These are phyloP conservation scores for Trichoderma aggressivum DNA, from an alignment of 2,329 filamentous ascomycete genomes.

Conservation along the genomic window DNA sequence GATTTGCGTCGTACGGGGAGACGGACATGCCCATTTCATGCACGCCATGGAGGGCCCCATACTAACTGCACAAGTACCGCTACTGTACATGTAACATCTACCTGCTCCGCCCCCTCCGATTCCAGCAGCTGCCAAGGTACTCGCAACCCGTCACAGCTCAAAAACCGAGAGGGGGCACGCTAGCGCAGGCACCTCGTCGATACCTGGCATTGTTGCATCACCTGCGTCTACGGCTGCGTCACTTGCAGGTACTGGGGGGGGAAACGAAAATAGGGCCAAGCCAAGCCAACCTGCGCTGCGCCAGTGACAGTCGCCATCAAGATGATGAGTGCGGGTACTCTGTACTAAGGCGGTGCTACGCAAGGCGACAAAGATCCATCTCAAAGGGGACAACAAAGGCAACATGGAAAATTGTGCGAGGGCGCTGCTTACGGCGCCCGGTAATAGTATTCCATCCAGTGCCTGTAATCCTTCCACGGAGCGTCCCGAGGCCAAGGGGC, in stretches of 20 bases:
- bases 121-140: neutral
- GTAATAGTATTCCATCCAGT: neutral
- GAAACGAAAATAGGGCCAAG: neutral
- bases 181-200: constrained; percentile 10
- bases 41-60: neutral
- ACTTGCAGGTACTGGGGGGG: neutral
- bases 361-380: neutral
- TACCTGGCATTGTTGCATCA: neutral
- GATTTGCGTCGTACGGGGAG: constrained; percentile 1
- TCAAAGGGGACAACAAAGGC: neutral
- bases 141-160: neutral
- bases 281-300: neutral
- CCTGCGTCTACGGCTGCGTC: neutral
- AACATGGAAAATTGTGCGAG: neutral
- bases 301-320: neutral
- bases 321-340: neutral
- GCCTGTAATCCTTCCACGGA: constrained; percentile 3
- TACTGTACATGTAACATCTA: neutral
- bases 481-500: constrained; percentile 3
- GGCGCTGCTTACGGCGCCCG: neutral
- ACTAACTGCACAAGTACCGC: neutral
- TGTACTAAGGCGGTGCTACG: neutral
- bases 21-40: neutral
- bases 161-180: neutral
- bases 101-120: neutral